These are phyloP conservation scores for Venustampulla echinocandica DNA, from an alignment of 495 filamentous ascomycete genomes.

Conservation along the genomic window DNA sequence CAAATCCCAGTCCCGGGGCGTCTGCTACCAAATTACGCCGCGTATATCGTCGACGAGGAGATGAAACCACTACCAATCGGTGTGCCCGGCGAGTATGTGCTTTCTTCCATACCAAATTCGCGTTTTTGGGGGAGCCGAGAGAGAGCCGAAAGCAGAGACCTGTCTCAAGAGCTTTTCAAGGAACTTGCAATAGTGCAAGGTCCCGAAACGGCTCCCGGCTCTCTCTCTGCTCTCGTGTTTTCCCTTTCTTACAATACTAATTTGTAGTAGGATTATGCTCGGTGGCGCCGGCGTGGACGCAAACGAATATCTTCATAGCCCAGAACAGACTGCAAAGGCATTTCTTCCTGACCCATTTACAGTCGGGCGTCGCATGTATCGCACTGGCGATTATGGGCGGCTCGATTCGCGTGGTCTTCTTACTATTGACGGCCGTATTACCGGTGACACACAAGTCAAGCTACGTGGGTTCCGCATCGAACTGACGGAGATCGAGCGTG, in stretches of 20 bases:
- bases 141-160: too few relatives aligned
- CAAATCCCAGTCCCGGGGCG: too few relatives aligned
- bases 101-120: too few relatives aligned
- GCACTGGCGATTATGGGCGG: slow-evolving; percentile 21
- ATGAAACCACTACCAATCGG: slow-evolving; percentile 29
- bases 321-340: slow-evolving; percentile 17
- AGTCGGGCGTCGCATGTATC: slow-evolving; percentile 12
- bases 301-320: slow-evolving; percentile 33
- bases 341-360: slow-evolving; percentile 18
- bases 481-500: slow-evolving; percentile 38
- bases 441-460: slow-evolving; percentile 42
- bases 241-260: too few relatives aligned
- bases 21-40: slow-evolving; percentile 26
- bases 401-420: slow-evolving; percentile 26
- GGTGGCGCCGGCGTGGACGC: slow-evolving; percentile 31
- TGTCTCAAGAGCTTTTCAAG: too few relatives aligned
- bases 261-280: slow-evolving; percentile 30
- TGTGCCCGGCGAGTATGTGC: slow-evolving; percentile 35
- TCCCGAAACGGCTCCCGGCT: too few relatives aligned
- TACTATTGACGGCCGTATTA: slow-evolving; percentile 28
- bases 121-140: too few relatives aligned
- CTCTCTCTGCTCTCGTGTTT: too few relatives aligned
- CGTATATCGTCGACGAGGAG: slow-evolving; percentile 35
- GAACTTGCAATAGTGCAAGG: too few relatives aligned
- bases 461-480: slow-evolving; percentile 45